Conservation (phyloP, 1,139 yeast genomes). For the Hansenula anomala region DNA sequence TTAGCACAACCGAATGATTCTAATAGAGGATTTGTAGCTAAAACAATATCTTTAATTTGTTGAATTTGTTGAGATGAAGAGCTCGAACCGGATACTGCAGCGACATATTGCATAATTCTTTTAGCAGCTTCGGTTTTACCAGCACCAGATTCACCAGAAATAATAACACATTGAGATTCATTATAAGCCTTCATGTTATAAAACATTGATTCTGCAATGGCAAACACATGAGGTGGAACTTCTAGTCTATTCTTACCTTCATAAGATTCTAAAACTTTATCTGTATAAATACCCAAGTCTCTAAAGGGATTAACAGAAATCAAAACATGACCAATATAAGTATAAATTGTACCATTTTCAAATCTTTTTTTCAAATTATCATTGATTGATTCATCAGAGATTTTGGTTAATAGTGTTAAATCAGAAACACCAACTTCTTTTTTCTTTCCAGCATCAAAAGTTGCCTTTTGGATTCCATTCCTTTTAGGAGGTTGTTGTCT, state of each 20-base stretch:
- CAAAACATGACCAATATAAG: conserved; percentile 82
- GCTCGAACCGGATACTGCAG: conserved; percentile 67
- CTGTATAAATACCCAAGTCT: conserved; percentile 92
- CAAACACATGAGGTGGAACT: conserved; percentile 98
- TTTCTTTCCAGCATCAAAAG: conserved; percentile 82
- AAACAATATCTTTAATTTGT: conserved; percentile 92
- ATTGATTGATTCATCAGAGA: conserved; percentile 89
- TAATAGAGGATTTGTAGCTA: conserved; percentile 93
- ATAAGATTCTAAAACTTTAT: conserved; percentile 66
- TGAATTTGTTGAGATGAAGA: conserved; percentile 59
- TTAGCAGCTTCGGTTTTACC: conserved; percentile 99
- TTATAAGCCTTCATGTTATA: conserved; percentile 91
- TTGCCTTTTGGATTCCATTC: conserved; percentile 82
- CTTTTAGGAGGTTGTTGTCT: conserved; percentile 55
- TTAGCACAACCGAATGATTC: conserved; percentile 99
- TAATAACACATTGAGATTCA: conserved; percentile 96
- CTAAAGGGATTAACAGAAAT: conserved; percentile 96
- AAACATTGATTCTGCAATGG: conserved; percentile 96
- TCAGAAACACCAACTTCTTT: conserved; percentile 98
- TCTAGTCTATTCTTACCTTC: conserved; percentile 92
- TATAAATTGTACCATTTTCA: conserved; percentile 84
- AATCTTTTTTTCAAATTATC: conserved; percentile 88
- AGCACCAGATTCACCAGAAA: conserved; percentile 98
- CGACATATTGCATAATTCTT: conserved; percentile 97
- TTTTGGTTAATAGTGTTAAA: conserved; percentile 80